Conservation (phyloP, 176 grass and related monocot species). For the Phoenix dactylifera region DNA sequence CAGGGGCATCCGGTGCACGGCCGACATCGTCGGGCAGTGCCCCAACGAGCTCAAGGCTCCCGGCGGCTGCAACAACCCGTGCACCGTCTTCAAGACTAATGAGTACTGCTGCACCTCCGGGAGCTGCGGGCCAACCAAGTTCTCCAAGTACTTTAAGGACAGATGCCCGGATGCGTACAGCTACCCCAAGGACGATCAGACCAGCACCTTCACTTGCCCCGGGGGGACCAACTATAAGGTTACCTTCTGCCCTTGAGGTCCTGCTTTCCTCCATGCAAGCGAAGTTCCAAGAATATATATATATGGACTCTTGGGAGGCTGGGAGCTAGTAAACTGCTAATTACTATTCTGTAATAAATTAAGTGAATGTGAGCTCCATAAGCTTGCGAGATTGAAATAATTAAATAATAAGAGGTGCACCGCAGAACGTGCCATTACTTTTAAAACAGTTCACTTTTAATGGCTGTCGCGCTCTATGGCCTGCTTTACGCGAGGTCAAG, state of each 20-base stretch:
- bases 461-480: too few species aligned
- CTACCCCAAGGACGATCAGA: slow-evolving; percentile 35
- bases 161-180: slow-evolving; percentile 34
- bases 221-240: slow-evolving; percentile 34
- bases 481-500: too few species aligned
- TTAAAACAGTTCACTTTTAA: too few species aligned
- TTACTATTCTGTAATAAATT: too few species aligned
- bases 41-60: slow-evolving; percentile 21
- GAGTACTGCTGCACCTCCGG: slow-evolving; percentile 18
- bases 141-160: slow-evolving; percentile 39
- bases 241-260: slow-evolving; percentile 37
- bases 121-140: slow-evolving; percentile 23
- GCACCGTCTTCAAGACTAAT: slow-evolving; percentile 36
- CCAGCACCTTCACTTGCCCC: slow-evolving; percentile 34
- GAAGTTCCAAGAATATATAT: too few species aligned
- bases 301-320: too few species aligned
- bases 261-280: too few species aligned
- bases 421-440: too few species aligned
- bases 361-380: too few species aligned
- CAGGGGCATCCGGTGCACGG: slow-evolving; percentile 14
- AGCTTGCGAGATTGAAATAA: too few species aligned
- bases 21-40: slow-evolving; percentile 28
- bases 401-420: too few species aligned
- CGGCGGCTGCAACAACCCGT: slow-evolving; percentile 38
- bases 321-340: too few species aligned